These are phyloP conservation scores for Plasmodium gallinaceum DNA, from an alignment of 169 alveolate genomes.

Conservation along the genomic window DNA sequence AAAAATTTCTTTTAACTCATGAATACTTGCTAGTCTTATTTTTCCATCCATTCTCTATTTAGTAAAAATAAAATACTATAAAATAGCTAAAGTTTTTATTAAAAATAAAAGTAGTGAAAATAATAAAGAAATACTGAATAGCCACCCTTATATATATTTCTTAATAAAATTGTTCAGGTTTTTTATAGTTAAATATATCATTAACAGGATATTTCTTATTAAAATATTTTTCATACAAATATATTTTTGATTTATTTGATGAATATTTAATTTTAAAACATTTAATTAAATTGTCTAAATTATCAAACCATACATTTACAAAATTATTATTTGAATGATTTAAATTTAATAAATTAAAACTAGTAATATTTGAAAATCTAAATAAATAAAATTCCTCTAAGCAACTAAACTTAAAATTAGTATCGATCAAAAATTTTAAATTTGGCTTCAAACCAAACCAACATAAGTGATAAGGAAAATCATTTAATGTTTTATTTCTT, in stretches of 20 bases:
- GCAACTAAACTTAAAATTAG: slow-evolving; percentile 41
- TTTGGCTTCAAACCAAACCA: slow-evolving; percentile 72
- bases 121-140: background rate
- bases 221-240: slow-evolving; percentile 57
- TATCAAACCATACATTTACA: slow-evolving; percentile 67
- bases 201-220: slow-evolving; percentile 49
- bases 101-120: background rate
- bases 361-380: slow-evolving; percentile 68
- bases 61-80: background rate
- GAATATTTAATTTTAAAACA: slow-evolving; percentile 62
- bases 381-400: slow-evolving; percentile 67
- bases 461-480: slow-evolving; percentile 67
- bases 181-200: slow-evolving; percentile 41
- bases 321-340: slow-evolving; percentile 56
- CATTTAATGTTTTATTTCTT: slow-evolving; percentile 63
- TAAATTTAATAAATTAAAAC: slow-evolving; percentile 67
- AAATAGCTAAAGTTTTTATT: background rate
- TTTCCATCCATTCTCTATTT: slow-evolving; percentile 20
- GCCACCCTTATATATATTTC: no score
- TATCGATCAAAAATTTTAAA: slow-evolving; percentile 30
- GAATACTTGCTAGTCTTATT: slow-evolving; percentile 18
- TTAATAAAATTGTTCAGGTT: slow-evolving; percentile 53
- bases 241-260: slow-evolving; percentile 65
- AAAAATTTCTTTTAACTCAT: slow-evolving; percentile 40
- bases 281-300: slow-evolving; percentile 66